These are phyloP conservation scores for Aspergillus melleus DNA, from an alignment of 2,329 filamentous ascomycete genomes.

Conservation along the genomic window DNA sequence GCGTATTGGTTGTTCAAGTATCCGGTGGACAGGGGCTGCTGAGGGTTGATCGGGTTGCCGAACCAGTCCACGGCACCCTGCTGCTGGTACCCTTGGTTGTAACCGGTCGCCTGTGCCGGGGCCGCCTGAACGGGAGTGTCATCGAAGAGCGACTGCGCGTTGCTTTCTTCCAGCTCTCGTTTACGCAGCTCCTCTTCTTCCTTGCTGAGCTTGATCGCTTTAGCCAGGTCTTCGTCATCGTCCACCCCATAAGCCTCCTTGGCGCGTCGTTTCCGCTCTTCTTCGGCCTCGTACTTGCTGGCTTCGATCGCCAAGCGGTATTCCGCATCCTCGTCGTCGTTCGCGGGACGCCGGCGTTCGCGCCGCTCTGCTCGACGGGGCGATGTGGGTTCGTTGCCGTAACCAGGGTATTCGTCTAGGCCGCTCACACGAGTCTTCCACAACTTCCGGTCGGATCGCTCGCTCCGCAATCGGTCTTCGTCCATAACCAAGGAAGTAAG, in stretches of 20 bases:
- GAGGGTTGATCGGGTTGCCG: constrained; percentile 86
- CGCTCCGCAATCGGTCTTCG: constrained; percentile 85
- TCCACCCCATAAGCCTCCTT: constrained; percentile 60
- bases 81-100: constrained; percentile 97
- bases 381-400: constrained; percentile 40
- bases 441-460: constrained; percentile 85
- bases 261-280: constrained; percentile 74
- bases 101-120: constrained; percentile 79
- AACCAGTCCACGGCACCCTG: constrained; percentile 96
- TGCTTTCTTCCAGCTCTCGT: constrained; percentile 82
- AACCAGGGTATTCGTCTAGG: constrained; percentile 69
- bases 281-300: constrained; percentile 92
- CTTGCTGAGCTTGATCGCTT: constrained; percentile 91
- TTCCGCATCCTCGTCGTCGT: constrained; percentile 84
- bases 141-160: constrained; percentile 85
- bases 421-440: constrained; percentile 98
- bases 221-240: constrained; percentile 86
- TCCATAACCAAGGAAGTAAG: constrained; percentile 88
- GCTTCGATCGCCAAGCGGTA: constrained; percentile 89
- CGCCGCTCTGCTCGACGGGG: constrained; percentile 44
- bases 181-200: constrained; percentile 85
- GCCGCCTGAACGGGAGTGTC: constrained; percentile 64
- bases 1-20: constrained; percentile 68
- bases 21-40: constrained; percentile 67
- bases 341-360: constrained; percentile 50